Base-by-base conservation (phyloP, 306 rosid genomes). In the Cucurbita moschata region DNA sequence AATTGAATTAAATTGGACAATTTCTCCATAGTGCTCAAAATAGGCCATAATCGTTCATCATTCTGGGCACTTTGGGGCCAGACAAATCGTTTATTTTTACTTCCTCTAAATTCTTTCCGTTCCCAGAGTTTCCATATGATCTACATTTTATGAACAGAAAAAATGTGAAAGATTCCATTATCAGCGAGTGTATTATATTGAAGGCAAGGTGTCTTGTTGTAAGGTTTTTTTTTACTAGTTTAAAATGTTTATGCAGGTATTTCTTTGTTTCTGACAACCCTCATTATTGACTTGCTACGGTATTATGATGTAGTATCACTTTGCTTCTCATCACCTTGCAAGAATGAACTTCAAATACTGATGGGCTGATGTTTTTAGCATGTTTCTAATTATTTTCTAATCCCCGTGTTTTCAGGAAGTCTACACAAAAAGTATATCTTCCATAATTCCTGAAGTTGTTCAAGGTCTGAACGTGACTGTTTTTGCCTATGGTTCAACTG, bases 391-490 rank as follows among this genome's bases (percentile, higher is more conserved):
- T 16, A 11, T 44, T 67, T 67, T 12, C 39, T 46, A 13, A 44
- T 68, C 49, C 44, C 49, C 6, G 35, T 37, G 7, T 70, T 39
- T 80, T 30, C 85, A 84, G 91, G 85, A 87, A 62, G 88, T 87
- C 77, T 87, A 87, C 67, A 62, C 44, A 5, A 81, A 81, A 75
- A 65, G 88, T 72, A 81, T 87, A 67, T 82, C 85, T 57, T 81
- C 87, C 9, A 75, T 84, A 44, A 81, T 87, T 21, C 74, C 91
- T 8, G 87, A 87, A 62, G 85, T 87, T 49, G 87, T 82, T 77
- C 87, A 87, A 52, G 91, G 91, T 30, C 88, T 87, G 71, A 87
- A 87, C 56, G 91, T 85, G 21, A 87, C 91, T 57, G 84, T 87
- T 18, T 84, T 87, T 81, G 91, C 88, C 9, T 87, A 87, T 57